A percentile compares a stretch with the other conserved stretches of the same genome.
These are phyloP conservation scores for Aureobasidium sp. DNA, from an alignment of 2,329 filamentous ascomycete species.

Conservation along the genomic window DNA sequence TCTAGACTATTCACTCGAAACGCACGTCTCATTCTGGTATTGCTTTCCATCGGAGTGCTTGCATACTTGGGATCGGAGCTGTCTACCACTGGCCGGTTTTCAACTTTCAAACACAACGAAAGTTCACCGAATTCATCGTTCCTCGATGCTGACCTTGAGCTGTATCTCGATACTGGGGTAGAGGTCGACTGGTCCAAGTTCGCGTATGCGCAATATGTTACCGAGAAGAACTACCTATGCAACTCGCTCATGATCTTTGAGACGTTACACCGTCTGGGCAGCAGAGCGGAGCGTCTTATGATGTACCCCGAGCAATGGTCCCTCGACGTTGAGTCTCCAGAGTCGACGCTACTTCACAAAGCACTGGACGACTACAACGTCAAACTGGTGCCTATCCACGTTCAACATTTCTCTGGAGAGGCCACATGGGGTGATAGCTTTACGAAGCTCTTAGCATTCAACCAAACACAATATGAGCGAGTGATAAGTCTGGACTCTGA, in stretches of 20 bases:
- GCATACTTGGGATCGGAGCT: too few relatives aligned
- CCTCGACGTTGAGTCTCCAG: background rate
- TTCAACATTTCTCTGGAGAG: constrained; percentile 23
- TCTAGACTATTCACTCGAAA: background rate
- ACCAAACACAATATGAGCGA: constrained; percentile 54
- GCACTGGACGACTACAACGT: constrained; percentile 44
- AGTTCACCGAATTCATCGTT: background rate
- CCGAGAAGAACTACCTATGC: constrained; percentile 35
- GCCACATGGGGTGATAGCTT: constrained; percentile 54
- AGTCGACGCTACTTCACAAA: constrained; percentile 19
- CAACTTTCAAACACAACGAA: background rate
- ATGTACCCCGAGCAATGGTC: constrained; percentile 37
- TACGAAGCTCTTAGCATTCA: constrained; percentile 62
- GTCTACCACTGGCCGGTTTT: background rate
- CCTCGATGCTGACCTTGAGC: background rate
- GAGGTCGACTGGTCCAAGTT: constrained; percentile 27
- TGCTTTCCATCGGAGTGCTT: background rate
- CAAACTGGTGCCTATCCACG: constrained; percentile 40
- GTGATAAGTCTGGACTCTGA: constrained; percentile 57
- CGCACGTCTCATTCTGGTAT: background rate
- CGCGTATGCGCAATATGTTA: constrained; percentile 39
- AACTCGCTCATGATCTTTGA: constrained; percentile 40
- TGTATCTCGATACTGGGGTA: background rate
- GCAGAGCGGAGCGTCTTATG: constrained; percentile 38
- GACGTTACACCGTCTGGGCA: constrained; percentile 33